Conservation (phyloP, 2,329 filamentous ascomycete genomes). For the Sclerotinia nivalis region DNA sequence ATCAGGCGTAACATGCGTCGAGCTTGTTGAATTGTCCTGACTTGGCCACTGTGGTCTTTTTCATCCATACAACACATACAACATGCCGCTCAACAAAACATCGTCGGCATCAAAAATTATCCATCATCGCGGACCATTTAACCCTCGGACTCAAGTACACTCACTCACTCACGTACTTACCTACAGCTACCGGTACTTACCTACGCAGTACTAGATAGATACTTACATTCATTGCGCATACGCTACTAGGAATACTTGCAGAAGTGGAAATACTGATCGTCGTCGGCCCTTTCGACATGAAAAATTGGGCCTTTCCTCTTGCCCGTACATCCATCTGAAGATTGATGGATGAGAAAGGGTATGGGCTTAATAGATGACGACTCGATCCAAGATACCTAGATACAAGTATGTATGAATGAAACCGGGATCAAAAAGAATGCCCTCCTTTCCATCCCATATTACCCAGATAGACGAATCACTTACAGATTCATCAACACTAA, state of each 20-base stretch:
- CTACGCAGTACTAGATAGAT: neutral
- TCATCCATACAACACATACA: neutral
- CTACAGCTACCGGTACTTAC: too few relatives aligned
- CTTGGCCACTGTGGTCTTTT: neutral
- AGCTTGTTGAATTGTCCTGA: neutral
- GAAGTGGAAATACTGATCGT: conserved; percentile 14
- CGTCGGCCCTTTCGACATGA: conserved; percentile 7
- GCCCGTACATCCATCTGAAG: neutral
- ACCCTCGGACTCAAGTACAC: neutral
- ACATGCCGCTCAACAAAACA: neutral
- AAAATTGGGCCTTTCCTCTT: neutral
- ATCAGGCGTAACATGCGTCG: conserved; percentile 1
- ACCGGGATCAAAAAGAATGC: neutral
- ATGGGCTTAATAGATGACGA: neutral
- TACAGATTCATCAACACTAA: neutral
- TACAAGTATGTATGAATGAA: neutral
- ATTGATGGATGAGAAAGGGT: neutral
- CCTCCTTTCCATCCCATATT: neutral
- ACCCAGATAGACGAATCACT: neutral
- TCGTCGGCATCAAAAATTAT: neutral
- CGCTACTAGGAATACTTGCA: conserved; percentile 3
- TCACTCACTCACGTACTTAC: too few relatives aligned
- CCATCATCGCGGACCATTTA: conserved; percentile 2
- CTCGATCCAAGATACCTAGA: neutral
- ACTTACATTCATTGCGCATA: neutral